A percentile compares a stretch with the other conserved stretches of the same genome.
phyloP scores from a whole-genome alignment of 2,329 filamentous ascomycete species.

The Zymoseptoria ardabiliae region DNA sequence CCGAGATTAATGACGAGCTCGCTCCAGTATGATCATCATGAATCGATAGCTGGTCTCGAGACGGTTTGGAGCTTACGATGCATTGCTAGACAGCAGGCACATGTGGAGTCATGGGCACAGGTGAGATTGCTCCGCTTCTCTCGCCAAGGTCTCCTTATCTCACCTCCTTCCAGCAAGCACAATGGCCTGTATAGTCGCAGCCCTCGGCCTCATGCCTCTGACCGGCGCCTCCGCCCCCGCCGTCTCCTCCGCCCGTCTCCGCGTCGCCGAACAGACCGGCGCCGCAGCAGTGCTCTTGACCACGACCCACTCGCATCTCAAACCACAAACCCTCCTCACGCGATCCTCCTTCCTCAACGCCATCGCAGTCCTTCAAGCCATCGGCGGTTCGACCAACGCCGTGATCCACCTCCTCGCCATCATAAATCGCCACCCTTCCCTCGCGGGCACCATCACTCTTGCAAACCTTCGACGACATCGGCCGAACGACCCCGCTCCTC shows the following conservation, averaged over 20 bases:
- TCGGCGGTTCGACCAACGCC: slow-evolving; percentile 39
- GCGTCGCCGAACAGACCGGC: slow-evolving; percentile 50
- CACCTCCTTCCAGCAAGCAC: slow-evolving; percentile 37
- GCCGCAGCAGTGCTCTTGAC: slow-evolving; percentile 40
- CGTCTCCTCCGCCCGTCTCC: slow-evolving; percentile 44
- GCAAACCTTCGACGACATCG: slow-evolving; percentile 43
- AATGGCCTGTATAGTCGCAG: slow-evolving; percentile 49
- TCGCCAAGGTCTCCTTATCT: too few relatives aligned
- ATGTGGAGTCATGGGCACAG: slow-evolving; percentile 51
- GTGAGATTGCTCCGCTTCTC: background rate
- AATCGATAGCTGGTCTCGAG: background rate
- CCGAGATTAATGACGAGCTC: slow-evolving; percentile 62
- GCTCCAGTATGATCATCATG: slow-evolving; percentile 50
- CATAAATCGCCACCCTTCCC: slow-evolving; percentile 43
- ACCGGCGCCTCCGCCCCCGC: slow-evolving; percentile 47
- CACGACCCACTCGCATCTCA: slow-evolving; percentile 31
- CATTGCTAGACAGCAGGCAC: slow-evolving; percentile 35
- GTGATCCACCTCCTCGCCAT: slow-evolving; percentile 41
- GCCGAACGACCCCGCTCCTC: slow-evolving; percentile 40
- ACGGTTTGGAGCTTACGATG: background rate
- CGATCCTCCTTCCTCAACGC: slow-evolving; percentile 44
- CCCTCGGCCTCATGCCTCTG: slow-evolving; percentile 47
- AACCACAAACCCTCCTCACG: slow-evolving; percentile 39
- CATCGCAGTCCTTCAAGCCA: slow-evolving; percentile 39
- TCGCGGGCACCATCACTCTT: slow-evolving; percentile 43